Evolutionary conservation across 2,329 filamentous ascomycete species (phyloP).

Genomic region (Cadophora malorum): DNA sequence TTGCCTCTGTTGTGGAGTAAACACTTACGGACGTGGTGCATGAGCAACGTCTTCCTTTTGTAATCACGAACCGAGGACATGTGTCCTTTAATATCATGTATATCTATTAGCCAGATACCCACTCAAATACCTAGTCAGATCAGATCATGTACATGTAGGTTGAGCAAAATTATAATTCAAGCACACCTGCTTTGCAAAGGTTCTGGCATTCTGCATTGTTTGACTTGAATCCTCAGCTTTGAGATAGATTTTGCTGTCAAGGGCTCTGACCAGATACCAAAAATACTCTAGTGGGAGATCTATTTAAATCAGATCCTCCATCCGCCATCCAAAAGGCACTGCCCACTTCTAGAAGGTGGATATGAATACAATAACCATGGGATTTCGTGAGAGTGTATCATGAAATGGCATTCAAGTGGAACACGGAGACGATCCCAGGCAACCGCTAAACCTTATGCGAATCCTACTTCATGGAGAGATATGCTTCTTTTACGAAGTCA

Average conservation of each 20-base stretch:
- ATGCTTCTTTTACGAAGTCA: background rate
- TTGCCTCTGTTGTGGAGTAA: background rate
- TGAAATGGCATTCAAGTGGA: background rate
- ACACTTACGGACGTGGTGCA: background rate
- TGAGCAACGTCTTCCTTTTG: conserved; percentile 23
- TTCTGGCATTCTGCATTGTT: background rate
- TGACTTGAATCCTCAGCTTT: background rate
- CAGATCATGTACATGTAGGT: background rate
- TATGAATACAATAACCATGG: too few relatives aligned
- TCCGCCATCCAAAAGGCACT: background rate
- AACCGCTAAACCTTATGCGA: background rate
- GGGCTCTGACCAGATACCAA: background rate
- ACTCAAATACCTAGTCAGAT: background rate
- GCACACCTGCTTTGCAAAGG: background rate
- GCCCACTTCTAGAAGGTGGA: background rate
- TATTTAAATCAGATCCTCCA: background rate
- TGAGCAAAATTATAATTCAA: background rate
- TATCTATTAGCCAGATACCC: conserved; percentile 16
- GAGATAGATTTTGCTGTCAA: background rate
- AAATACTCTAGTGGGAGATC: background rate
- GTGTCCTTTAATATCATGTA: conserved; percentile 19
- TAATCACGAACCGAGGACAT: conserved; percentile 3
- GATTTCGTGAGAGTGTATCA: background rate
- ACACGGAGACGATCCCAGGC: background rate
- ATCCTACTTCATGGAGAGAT: background rate